phyloP scores from a whole-genome alignment of 148 eudicot genomes.

The Camellia japonica region DNA sequence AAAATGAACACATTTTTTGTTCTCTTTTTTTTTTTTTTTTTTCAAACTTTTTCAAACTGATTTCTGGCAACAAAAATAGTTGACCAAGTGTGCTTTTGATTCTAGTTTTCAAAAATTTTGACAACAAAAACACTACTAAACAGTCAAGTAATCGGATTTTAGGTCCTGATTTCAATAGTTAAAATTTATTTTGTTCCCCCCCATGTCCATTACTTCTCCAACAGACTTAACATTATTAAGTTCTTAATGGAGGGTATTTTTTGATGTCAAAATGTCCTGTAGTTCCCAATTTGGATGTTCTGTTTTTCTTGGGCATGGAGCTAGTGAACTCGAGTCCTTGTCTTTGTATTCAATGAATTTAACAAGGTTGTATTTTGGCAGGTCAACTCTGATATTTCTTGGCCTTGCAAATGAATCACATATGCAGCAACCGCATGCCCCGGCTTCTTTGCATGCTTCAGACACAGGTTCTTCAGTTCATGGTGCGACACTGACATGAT shows the following conservation, averaged over 20 bases:
- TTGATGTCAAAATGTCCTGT: background rate
- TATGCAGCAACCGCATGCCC: constrained; percentile 31
- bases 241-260: background rate
- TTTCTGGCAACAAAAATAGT: too few relatives aligned
- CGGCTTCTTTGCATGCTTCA: constrained; percentile 34
- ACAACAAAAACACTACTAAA: too few relatives aligned
- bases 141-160: too few relatives aligned
- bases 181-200: too few relatives aligned
- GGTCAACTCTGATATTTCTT: constrained; percentile 58
- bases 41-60: too few relatives aligned
- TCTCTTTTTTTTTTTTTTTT: too few relatives aligned
- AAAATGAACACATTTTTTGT: too few relatives aligned
- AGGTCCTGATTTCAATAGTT: too few relatives aligned
- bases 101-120: too few relatives aligned
- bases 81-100: too few relatives aligned
- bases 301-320: background rate
- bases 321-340: background rate
- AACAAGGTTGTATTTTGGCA: constrained; percentile 27
- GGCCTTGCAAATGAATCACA: constrained; percentile 59
- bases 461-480: constrained; percentile 47
- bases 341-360: background rate
- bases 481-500: constrained; percentile 47
- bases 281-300: background rate
- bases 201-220: too few relatives aligned
- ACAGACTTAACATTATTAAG: background rate